Evolutionary conservation across 352 stramenopile genomes (phyloP), one percentile per base, ranked within the genome.

Genomic region (Blastocystis sp.): DNA sequence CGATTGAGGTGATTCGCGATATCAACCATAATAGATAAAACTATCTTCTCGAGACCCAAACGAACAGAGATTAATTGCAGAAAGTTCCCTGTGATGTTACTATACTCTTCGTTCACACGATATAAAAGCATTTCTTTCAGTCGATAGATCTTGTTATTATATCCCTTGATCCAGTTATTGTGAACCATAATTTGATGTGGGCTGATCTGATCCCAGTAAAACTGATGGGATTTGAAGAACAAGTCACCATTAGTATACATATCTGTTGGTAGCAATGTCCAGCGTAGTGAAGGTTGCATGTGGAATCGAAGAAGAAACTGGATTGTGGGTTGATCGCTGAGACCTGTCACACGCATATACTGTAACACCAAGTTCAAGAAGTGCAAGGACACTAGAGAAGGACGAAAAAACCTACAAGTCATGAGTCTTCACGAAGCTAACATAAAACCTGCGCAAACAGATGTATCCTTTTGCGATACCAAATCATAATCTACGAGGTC

Each of bases 91-190:
- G 0, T 46, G 9, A 32, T 16, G 1, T 27, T 4, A 29, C 32
- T 54, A 65, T 83, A 83, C 54, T 83, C 71, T 11, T 21, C 21
- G 29, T 83, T 56, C 16, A 83, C 27, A 1, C 14, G 71, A 59
- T 83, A 83, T 11, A 83, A 35, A 52, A 46, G 37, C 71, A 83
- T 83, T 46, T 83, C 71, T 56, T 67, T 83, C n/a, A 83, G 52
- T 21, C 71, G 43, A 56, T 83, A 83, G 4, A 83, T 63, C 32
- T 83, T 83, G 29, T 83, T 83, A 21, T 24, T 9, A 29, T 83
- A 61, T 19, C 71, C 71, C 11, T 42, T 65, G 12, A 83, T 32
- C 29, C 51, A 83, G 29, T 83, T 83, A 49, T 83, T 83, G 51
- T 83, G 71, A 27, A 83, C 66, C 16, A 63, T 83, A 21, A 83